These are phyloP conservation scores for Schizosaccharomyces pombe DNA, from an alignment of 805 yeast genomes.

Conservation along the genomic window ASM294v3 CU329670.1:4315501-4316000, in stretches of 20 bases:
- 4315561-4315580: conserved; percentile 42
- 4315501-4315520: background rate
- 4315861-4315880: conserved; percentile 46
- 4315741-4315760: conserved; percentile 16
- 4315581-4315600: conserved; percentile 47
- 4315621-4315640: background rate
- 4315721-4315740: conserved; percentile 44
- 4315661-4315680: background rate
- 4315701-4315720: conserved; percentile 35
- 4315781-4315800: background rate
- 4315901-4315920: conserved; percentile 72
- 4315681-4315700: conserved; percentile 38
- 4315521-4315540: background rate
- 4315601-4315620: conserved; percentile 20
- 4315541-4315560: conserved; percentile 32
- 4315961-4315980: conserved; percentile 88
- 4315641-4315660: background rate
- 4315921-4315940: conserved; percentile 67
- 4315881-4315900: conserved; percentile 65
- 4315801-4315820: conserved; percentile 7
- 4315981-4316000: conserved; percentile 60
- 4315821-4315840: conserved; percentile 18
- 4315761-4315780: conserved; percentile 9
- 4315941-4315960: conserved; percentile 84
- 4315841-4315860: conserved; percentile 46